These are phyloP conservation scores for Ascochyta clinopodiicola DNA, from an alignment of 2,329 filamentous ascomycete species.

Conservation along the genomic window DNA sequence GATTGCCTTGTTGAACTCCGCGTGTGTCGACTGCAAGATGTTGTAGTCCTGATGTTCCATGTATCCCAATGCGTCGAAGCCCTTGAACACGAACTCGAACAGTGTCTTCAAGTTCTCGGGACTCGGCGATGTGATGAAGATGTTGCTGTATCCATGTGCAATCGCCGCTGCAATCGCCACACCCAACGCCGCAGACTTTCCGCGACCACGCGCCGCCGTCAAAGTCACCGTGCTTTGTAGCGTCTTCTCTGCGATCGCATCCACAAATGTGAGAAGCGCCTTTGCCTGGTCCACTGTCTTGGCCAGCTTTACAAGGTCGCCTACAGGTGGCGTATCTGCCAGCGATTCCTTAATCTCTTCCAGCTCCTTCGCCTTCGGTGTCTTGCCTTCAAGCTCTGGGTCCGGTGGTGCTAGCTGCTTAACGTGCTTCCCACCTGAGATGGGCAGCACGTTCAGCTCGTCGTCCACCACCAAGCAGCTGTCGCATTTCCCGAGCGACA, in stretches of 20 bases:
- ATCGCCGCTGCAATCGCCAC: slow-evolving; percentile 93
- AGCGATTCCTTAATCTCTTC: slow-evolving; percentile 86
- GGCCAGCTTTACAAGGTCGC: slow-evolving; percentile 81
- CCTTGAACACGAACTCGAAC: slow-evolving; percentile 98
- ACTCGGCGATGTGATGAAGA: slow-evolving; percentile 97
- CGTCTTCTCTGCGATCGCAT: slow-evolving; percentile 95
- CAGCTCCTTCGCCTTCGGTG: slow-evolving; percentile 75
- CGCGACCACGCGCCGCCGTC: slow-evolving; percentile 91
- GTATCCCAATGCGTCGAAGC: slow-evolving; percentile 92
- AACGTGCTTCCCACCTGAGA: slow-evolving; percentile 92
- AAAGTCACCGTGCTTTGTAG: slow-evolving; percentile 90
- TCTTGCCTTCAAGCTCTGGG: slow-evolving; percentile 73
- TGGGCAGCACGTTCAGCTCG: slow-evolving; percentile 94
- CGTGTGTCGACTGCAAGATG: slow-evolving; percentile 97
- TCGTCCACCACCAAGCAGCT: slow-evolving; percentile 96
- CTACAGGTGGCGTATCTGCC: slow-evolving; percentile 83
- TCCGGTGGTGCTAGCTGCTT: slow-evolving; percentile 80
- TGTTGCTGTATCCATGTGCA: slow-evolving; percentile 97
- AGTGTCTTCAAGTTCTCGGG: slow-evolving; percentile 98
- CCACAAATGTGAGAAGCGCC: slow-evolving; percentile 93
- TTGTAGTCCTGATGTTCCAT: slow-evolving; percentile 96
- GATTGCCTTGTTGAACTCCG: slow-evolving; percentile 98
- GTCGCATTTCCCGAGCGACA: slow-evolving; percentile 94
- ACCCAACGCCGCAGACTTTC: slow-evolving; percentile 95
- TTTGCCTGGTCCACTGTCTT: slow-evolving; percentile 96